Conservation (phyloP, 1,139 yeast genomes). For the Candida sanyaensis region DNA sequence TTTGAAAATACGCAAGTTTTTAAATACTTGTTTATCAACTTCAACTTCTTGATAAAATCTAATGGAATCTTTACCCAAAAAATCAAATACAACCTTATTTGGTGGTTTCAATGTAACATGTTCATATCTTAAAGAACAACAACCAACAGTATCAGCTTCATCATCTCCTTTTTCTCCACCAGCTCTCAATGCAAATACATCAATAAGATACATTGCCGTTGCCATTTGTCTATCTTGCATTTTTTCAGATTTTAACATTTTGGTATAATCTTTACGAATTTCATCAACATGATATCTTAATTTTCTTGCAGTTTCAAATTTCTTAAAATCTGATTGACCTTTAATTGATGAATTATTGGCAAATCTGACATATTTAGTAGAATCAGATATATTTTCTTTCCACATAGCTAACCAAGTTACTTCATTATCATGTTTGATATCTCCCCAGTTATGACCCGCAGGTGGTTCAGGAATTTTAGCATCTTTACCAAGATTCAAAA, state of each 20-base stretch:
- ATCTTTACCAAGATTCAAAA: constrained; percentile 75
- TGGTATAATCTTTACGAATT: constrained; percentile 75
- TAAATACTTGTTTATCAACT: constrained; percentile 87
- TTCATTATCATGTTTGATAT: constrained; percentile 81
- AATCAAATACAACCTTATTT: constrained; percentile 85
- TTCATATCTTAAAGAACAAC: constrained; percentile 90
- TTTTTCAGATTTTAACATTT: constrained; percentile 67
- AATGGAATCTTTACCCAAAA: constrained; percentile 94
- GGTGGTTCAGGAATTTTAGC: constrained; percentile 83
- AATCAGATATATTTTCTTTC: constrained; percentile 88
- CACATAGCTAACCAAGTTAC: constrained; percentile 98
- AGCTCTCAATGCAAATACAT: constrained; percentile 94
- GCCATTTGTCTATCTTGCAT: constrained; percentile 93
- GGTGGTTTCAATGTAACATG: constrained; percentile 89
- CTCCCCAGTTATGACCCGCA: constrained; percentile 88
- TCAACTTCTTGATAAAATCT: constrained; percentile 90
- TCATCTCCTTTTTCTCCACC: constrained; percentile 98
- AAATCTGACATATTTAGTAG: constrained; percentile 83
- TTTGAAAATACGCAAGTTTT: constrained; percentile 82
- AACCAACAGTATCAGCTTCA: constrained; percentile 98
- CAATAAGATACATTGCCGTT: constrained; percentile 90
- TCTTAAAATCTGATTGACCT: constrained; percentile 87
- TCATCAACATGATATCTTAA: constrained; percentile 69
- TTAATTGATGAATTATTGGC: constrained; percentile 91
- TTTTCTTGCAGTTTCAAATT: constrained; percentile 91